Evolutionary conservation across 139 green algal species (phyloP), one percentile per base, ranked within the genome.

Genomic region (Chlamydomonas schloesseri): DNA sequence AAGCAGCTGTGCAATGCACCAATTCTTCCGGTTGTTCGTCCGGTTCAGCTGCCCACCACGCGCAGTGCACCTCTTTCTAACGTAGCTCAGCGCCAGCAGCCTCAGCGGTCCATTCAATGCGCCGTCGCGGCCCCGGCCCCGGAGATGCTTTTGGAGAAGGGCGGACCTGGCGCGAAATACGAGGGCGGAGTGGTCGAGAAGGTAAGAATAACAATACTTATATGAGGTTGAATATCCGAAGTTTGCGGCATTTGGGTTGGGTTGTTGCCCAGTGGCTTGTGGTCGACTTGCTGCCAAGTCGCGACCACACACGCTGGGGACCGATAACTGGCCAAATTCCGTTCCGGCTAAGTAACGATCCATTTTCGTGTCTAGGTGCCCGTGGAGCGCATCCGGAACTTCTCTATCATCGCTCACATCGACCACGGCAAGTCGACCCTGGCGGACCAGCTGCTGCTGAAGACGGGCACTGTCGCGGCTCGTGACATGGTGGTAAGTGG

Each of bases 341-440:
- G 5, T 8, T 50, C 8, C 42, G 8, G 6, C 8, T 13, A 50
- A 50, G 6, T 13, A 8, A 13, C 5, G 42, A 50, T 8, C 42
- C 5, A 50, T 50, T 50, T 8, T 24, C 5, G 9, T 64, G 57
- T 64, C 57, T 64, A 91, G 90, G 90, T 92, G 11, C 86, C 89
- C 20, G 71, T 91, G 0, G 83, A 93, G 0, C 84, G 90, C 46
- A 95, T 97, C 60, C 82, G 95, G 23, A 98, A 98, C 85, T 98
- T 98, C 87, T 93, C 83, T 78, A 97, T 97, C 91, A 95, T 98
- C 42, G 96, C 95, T 0, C 96, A 98, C 88, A 95, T 98, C 13
- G 96, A 98, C 88, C 96, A 98, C 74, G 96, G 96, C 55, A 98
- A 98, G 84, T 95, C 89, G 26, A 98, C 96, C 28, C 90, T 98